These are phyloP conservation scores for Naumovozyma baii DNA, from an alignment of 805 yeast genomes.

Conservation along the genomic window DNA sequence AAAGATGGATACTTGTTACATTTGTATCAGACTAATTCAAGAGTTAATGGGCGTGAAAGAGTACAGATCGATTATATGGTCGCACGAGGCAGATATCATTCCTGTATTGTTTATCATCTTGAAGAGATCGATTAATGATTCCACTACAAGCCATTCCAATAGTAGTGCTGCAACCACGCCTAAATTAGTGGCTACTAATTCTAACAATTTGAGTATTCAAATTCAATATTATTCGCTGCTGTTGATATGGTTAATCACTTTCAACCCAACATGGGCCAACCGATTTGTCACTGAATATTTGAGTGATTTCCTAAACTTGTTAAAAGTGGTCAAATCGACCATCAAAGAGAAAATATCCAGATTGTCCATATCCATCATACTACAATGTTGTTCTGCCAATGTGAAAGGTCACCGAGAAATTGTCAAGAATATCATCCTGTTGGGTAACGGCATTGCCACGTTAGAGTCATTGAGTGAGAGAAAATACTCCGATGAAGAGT, in stretches of 20 bases:
- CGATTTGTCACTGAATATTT: conserved; percentile 47
- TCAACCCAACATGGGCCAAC: conserved; percentile 45
- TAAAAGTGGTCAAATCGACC: conserved; percentile 59
- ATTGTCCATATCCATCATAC: conserved; percentile 64
- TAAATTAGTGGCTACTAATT: conserved; percentile 25
- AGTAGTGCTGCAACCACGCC: conserved; percentile 12
- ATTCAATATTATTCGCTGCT: conserved; percentile 72
- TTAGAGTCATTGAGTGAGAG: conserved; percentile 66
- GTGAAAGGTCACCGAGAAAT: conserved; percentile 35
- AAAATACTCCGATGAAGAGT: conserved; percentile 92
- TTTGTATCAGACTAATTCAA: conserved; percentile 26
- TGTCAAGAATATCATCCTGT: conserved; percentile 57
- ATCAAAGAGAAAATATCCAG: conserved; percentile 89
- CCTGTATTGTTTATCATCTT: conserved; percentile 44
- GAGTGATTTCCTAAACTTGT: conserved; percentile 35
- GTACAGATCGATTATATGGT: conserved; percentile 23
- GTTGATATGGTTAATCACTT: conserved; percentile 77
- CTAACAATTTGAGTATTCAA: conserved; percentile 52
- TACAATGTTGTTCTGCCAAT: conserved; percentile 43
- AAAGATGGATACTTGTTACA: conserved; percentile 26
- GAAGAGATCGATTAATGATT: conserved; percentile 27
- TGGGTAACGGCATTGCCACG: conserved; percentile 65
- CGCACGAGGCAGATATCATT: conserved; percentile 32
- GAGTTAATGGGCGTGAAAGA: conserved; percentile 23
- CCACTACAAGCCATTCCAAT: conserved; percentile 8